Evolutionary conservation across 2,329 filamentous ascomycete species (phyloP), one percentile per base, ranked within the genome.

Genomic region (Curvularia eragrostidis): DNA sequence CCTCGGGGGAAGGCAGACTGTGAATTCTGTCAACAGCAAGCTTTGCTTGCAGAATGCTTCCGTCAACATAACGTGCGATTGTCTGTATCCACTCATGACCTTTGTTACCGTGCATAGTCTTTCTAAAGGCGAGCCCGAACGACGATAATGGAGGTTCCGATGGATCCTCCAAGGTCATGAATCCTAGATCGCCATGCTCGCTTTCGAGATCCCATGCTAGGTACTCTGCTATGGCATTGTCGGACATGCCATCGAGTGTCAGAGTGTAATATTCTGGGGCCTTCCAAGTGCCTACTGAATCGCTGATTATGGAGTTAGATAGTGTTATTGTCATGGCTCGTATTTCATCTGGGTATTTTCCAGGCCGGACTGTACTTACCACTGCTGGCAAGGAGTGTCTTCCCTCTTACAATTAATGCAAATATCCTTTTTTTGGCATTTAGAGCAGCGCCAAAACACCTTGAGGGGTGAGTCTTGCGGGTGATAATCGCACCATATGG

Each of bases 191-290:
- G 1, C 65, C 65, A 47, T 66, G 63, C 43, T 69, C 65, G 13
- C 61, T 54, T 34, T 69, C 63, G 3, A 69, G 47, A 38, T 63
- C 53, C 65, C 64, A 67, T 15, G 56, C 42, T 34, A 67, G 48
- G 28, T 56, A 67, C 1, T 55, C 28, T 28, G 47, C 38, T 56
- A 69, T 55, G 6, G 26, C 23, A 3, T 38, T n/a, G 3, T 59
- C 34, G 5, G 48, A 21, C 38, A 36, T 18, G 24, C 19, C 18
- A 46, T 43, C 4, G 56, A 32, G 62, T 56, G 13, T 64, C 62
- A 10, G 32, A 38, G 28, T 58, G 60, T 18, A 46, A 21, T 9
- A 56, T 46, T 28, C 43, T 36, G 32, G 39, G 12, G 24, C 52
- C 21, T 21, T 58, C 42, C 38, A 39, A 39, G 7, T 55, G 26